Percentiles rank a stretch among this genome's conserved stretches.
These are phyloP conservation scores for Solanum rostratum DNA, from an alignment of 257 asterid genomes.

Conservation along the genomic window DNA sequence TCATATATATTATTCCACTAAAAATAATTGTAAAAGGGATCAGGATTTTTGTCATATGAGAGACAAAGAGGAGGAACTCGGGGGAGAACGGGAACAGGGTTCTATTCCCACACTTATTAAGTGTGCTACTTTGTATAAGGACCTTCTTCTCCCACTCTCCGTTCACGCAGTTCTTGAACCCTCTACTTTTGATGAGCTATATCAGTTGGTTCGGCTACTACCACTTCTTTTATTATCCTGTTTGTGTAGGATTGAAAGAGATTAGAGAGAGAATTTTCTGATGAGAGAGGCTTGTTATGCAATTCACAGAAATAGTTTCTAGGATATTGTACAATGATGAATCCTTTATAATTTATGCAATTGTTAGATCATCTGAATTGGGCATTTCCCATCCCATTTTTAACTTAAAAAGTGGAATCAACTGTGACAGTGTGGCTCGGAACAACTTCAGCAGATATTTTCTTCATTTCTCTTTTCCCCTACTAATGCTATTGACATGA, in stretches of 20 bases:
- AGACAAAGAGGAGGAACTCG: not conserved
- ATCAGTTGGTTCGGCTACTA: not conserved
- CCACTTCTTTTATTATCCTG: not conserved
- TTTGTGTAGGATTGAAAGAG: not conserved
- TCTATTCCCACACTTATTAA: not conserved
- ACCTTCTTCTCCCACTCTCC: not conserved
- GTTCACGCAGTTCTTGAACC: not conserved
- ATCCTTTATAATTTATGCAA: not conserved
- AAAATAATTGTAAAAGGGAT: not conserved
- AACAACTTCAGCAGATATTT: not conserved
- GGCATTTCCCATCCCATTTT: not conserved
- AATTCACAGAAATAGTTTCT: not conserved
- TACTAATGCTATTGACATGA: not conserved
- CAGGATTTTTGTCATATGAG: not conserved
- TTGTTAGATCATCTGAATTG: not conserved
- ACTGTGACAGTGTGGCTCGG: not conserved
- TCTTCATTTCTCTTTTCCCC: not conserved
- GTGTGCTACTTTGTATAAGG: not conserved
- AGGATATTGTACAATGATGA: not conserved
- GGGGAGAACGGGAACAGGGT: not conserved
- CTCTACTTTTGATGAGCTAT: not conserved
- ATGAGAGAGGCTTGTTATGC: not conserved
- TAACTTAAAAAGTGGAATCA: not conserved
- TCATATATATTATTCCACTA: not conserved
- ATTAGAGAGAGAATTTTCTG: not conserved